These are phyloP conservation scores for Capillidium heterosporum DNA, from an alignment of 371 early-diverging fungal species.

Conservation along the genomic window DNA sequence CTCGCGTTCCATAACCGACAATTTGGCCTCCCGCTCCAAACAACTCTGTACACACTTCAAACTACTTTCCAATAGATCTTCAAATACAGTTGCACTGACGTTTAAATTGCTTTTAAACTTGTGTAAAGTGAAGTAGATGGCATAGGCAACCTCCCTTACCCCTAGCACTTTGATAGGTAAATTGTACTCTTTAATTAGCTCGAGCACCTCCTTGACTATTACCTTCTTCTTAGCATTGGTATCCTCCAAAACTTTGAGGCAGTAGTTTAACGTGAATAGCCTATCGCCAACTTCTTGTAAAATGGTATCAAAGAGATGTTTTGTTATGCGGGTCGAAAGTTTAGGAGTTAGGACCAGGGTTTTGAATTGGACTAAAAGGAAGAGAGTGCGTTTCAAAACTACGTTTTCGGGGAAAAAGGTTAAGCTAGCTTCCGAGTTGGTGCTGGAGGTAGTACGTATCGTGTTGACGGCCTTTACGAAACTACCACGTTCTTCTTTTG, in stretches of 20 bases:
- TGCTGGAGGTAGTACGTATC: background rate
- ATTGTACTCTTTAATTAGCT: background rate
- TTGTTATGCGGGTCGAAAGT: background rate
- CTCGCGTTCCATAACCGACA: background rate
- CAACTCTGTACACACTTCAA: background rate
- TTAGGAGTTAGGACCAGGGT: background rate
- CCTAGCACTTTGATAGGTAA: background rate
- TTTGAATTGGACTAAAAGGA: background rate
- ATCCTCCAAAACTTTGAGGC: background rate
- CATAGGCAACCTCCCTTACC: background rate
- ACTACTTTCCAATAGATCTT: background rate
- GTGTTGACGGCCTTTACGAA: constrained; percentile 5
- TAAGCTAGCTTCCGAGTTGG: background rate
- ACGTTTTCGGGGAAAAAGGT: constrained; percentile 4
- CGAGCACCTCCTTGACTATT: background rate
- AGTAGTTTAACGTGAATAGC: background rate
- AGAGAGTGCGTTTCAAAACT: background rate
- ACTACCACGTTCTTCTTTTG: constrained; percentile 1
- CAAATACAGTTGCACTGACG: background rate
- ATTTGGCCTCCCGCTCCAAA: background rate
- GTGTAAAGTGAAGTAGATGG: background rate
- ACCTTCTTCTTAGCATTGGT: no score
- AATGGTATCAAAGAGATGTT: background rate
- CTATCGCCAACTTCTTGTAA: background rate
- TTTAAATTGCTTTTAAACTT: background rate